phyloP scores from a whole-genome alignment of 2,329 filamentous ascomycete species.

The Colletotrichum australisinense region DNA sequence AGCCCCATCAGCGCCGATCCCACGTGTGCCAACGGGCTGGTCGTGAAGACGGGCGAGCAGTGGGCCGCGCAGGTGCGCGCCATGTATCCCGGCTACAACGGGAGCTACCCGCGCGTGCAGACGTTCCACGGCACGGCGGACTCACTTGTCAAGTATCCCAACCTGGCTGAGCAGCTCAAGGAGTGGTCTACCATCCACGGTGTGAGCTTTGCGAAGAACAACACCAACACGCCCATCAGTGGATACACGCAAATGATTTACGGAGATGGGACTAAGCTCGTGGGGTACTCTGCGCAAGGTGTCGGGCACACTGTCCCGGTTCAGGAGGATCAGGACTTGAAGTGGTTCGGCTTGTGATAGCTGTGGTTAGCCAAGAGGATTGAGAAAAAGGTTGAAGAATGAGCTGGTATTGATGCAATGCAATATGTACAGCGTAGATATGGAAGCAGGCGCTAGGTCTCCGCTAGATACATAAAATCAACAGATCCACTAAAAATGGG shows the following conservation, averaged over 20 bases:
- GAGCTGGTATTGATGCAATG: not conserved
- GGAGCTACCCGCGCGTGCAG: slow-evolving; percentile 44
- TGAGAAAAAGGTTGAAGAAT: not conserved
- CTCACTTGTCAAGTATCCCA: slow-evolving; percentile 48
- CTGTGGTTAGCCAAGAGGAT: not conserved
- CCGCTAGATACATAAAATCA: not conserved
- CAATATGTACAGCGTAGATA: slow-evolving; percentile 6
- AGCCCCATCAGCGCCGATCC: slow-evolving; percentile 41
- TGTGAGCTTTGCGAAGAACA: slow-evolving; percentile 40
- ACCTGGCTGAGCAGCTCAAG: slow-evolving; percentile 37
- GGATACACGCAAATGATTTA: slow-evolving; percentile 47
- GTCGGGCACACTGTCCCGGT: slow-evolving; percentile 46
- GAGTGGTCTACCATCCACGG: slow-evolving; percentile 38
- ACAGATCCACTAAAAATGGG: too few relatives aligned
- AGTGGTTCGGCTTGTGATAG: slow-evolving; percentile 37
- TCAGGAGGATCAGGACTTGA: slow-evolving; percentile 35
- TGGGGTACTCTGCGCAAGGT: slow-evolving; percentile 44
- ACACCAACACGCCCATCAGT: slow-evolving; percentile 40
- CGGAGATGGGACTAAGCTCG: slow-evolving; percentile 46
- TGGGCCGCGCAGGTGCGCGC: slow-evolving; percentile 56
- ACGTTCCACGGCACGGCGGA: slow-evolving; percentile 47
- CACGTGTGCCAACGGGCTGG: slow-evolving; percentile 54
- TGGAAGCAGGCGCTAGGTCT: not conserved
- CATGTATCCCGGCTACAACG: slow-evolving; percentile 46
- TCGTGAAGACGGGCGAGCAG: slow-evolving; percentile 50